Base-by-base conservation (phyloP, 495 filamentous ascomycete species). In the Tuber magnatum region DNA sequence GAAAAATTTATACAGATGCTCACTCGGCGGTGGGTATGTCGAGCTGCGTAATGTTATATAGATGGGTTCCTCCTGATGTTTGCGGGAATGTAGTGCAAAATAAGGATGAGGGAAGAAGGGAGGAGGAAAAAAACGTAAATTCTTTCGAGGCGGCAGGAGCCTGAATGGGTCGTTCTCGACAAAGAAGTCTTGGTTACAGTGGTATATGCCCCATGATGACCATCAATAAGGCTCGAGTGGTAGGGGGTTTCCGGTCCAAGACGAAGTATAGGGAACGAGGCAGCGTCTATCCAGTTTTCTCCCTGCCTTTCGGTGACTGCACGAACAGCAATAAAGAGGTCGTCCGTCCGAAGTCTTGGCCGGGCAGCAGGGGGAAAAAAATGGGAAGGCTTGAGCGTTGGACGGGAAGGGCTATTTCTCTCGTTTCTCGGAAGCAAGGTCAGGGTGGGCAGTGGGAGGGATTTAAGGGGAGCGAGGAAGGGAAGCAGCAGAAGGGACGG, bases 191-290 rank as follows among this genome's bases (percentile, higher is more conserved):
- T 78, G 79, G 79, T 61, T 80, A 81, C 71, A 81, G 76, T 70
- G 74, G 79, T 81, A 81, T 76, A 81, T 77, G 69, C 70, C 79
- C 78, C 80, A 81, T 81, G 73, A 73, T 80, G 80, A 81, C 32
- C 74, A 78, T 61, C 74, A 78, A 79, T 79, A 73, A 79, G 78
- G 44, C 61, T 78, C 77, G 48, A 70, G 35, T 75, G 72, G 73
- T 71, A 77, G 70, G 75, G 28, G 69, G 69, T 72, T 1, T 75
- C 68, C 77, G 69, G 77, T 38, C 76, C 35, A 79, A 75, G 76
- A 70, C 70, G 56, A 78, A 39, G 70, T 68, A 75, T 70, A 79
- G 24, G 56, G 56, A 65, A 32, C 28, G 28, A 65, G 56, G 56
- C 28, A 20, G 56, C 72, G 72, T 79, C 70, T 70, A 71, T 79